These are phyloP conservation scores for Suillus variegatus DNA, from an alignment of 768 basidiomycete species.

Conservation along the genomic window DNA sequence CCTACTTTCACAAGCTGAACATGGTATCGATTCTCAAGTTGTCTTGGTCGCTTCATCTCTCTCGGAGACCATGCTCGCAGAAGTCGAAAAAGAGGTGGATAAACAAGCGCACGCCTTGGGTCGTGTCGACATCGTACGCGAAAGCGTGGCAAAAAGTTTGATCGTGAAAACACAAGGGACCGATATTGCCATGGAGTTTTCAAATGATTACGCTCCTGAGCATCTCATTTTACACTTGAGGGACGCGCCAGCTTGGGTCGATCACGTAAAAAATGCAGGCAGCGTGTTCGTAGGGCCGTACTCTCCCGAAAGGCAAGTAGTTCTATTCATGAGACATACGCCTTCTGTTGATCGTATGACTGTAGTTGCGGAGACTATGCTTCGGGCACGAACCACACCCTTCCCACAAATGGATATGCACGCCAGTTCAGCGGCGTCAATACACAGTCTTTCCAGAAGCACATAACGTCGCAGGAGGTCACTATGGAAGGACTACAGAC, in stretches of 20 bases:
- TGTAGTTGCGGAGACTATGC: slow-evolving; percentile 96
- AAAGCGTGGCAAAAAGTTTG: slow-evolving; percentile 88
- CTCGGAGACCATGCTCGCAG: slow-evolving; percentile 56
- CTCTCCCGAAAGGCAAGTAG: slow-evolving; percentile 86
- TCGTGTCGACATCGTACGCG: slow-evolving; percentile 86
- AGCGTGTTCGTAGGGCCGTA: slow-evolving; percentile 95
- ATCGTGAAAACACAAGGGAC: slow-evolving; percentile 73
- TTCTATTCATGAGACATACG: neutral
- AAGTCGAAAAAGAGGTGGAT: slow-evolving; percentile 85
- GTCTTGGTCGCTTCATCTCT: slow-evolving; percentile 85
- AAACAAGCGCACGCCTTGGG: slow-evolving; percentile 82
- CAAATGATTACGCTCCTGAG: slow-evolving; percentile 98
- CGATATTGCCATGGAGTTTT: slow-evolving; percentile 82
- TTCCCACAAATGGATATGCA: slow-evolving; percentile 96
- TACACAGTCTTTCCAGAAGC: slow-evolving; percentile 96
- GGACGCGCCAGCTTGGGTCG: slow-evolving; percentile 64
- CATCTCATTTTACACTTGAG: slow-evolving; percentile 92
- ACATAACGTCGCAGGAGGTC: slow-evolving; percentile 96
- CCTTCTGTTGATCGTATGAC: slow-evolving; percentile 11
- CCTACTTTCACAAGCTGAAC: slow-evolving; percentile 96
- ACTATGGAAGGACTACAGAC: slow-evolving; percentile 71
- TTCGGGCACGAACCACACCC: slow-evolving; percentile 97
- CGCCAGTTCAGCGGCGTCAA: slow-evolving; percentile 98
- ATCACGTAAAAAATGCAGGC: slow-evolving; percentile 85
- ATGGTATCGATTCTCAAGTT: slow-evolving; percentile 97